A percentile compares a stretch with the other conserved stretches of the same genome.
Evolutionary conservation across 225 moss, liverwort and hornwort species (phyloP).

Genomic region (Sphagnum contortum): DNA sequence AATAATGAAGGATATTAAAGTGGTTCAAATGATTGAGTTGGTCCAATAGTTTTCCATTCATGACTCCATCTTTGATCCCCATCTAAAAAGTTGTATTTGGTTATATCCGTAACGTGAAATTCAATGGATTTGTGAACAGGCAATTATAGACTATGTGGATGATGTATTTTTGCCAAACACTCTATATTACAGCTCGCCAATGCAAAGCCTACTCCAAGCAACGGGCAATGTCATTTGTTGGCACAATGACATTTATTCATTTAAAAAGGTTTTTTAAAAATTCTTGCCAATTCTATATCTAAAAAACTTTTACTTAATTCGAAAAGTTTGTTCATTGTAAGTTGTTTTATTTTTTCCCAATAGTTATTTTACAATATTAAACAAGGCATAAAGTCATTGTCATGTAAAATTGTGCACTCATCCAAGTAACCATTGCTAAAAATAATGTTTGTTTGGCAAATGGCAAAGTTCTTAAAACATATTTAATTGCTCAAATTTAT

Average conservation of each 20-base stretch:
- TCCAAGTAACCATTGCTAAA: too few relatives aligned
- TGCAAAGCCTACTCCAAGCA: slow-evolving; percentile 12
- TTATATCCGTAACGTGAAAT: too few relatives aligned
- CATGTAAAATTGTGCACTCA: neutral
- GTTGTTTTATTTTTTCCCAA: too few relatives aligned
- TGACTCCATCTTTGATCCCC: too few relatives aligned
- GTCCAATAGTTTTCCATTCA: too few relatives aligned
- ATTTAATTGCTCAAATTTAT: neutral
- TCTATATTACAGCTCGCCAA: slow-evolving; percentile 5
- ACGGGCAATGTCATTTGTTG: slow-evolving; percentile 4
- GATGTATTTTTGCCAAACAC: slow-evolving; percentile 3
- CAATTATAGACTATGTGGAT: slow-evolving; percentile 4
- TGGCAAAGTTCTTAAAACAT: neutral
- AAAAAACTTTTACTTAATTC: neutral
- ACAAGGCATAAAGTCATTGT: neutral
- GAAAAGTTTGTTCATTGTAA: too few relatives aligned
- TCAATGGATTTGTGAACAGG: neutral
- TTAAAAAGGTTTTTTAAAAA: slow-evolving; percentile 8
- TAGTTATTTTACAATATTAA: too few relatives aligned
- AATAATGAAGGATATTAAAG: too few relatives aligned
- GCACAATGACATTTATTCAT: slow-evolving; percentile 15
- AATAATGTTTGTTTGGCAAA: too few relatives aligned
- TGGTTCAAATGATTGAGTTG: too few relatives aligned
- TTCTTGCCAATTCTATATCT: too few relatives aligned
- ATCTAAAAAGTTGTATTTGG: too few relatives aligned